Percentiles rank a stretch among this genome's conserved stretches.
Evolutionary conservation across 805 yeast species (phyloP).

Genomic region (Tetrapisispora fleetii): DNA sequence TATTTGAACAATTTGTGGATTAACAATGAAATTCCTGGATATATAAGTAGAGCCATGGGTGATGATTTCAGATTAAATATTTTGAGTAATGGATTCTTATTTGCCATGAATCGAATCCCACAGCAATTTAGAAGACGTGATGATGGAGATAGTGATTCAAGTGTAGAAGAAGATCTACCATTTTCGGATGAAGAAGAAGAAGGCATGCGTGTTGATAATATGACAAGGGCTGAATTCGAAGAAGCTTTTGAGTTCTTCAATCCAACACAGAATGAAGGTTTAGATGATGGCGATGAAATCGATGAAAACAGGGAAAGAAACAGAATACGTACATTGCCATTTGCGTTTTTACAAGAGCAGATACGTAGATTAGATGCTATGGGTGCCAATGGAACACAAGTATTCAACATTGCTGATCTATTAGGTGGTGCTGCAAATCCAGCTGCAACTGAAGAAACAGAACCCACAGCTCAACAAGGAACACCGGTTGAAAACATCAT

Average conservation of each 20-base stretch:
- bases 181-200: conserved; percentile 11
- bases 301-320: conserved; percentile 16
- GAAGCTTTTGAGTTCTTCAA: neutral
- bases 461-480: neutral
- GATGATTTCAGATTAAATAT: conserved; percentile 25
- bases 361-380: neutral
- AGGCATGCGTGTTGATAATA: conserved; percentile 11
- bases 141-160: conserved; percentile 12
- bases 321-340: conserved; percentile 3
- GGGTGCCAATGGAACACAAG: neutral
- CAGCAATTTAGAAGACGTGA: conserved; percentile 9
- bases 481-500: neutral
- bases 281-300: conserved; percentile 16
- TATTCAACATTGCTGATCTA: neutral
- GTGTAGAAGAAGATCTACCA: conserved; percentile 10
- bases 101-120: conserved; percentile 15
- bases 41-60: conserved; percentile 32
- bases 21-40: conserved; percentile 46
- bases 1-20: conserved; percentile 53
- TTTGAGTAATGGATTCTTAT: conserved; percentile 15
- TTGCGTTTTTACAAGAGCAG: conserved; percentile 1
- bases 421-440: neutral
- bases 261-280: neutral
- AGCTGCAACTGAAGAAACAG: neutral
- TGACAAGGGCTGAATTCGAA: conserved; percentile 9